Evolutionary conservation across 2,329 filamentous ascomycete species (phyloP).

Genomic region (Sporothrix inflata): DNA sequence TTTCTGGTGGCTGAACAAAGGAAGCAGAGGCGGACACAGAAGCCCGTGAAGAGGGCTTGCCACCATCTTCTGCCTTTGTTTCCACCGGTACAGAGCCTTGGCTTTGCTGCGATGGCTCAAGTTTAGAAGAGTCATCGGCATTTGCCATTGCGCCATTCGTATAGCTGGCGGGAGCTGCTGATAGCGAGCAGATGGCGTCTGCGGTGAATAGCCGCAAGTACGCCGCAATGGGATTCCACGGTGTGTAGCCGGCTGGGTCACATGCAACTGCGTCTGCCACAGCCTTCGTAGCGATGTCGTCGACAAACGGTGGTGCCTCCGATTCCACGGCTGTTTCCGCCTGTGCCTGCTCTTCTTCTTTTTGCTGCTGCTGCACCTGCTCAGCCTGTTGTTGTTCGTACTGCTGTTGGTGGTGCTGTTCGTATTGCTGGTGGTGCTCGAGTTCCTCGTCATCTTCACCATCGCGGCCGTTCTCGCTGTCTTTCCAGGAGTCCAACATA

Average conservation of each 20-base stretch:
- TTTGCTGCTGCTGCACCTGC: constrained; percentile 41
- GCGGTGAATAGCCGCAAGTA: constrained; percentile 19
- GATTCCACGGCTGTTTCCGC: constrained; percentile 17
- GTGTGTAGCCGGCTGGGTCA: constrained; percentile 13
- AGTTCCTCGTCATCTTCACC: constrained; percentile 59
- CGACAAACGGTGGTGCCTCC: background rate
- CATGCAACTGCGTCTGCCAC: background rate
- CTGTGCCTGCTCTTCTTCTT: constrained; percentile 37
- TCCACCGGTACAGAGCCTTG: background rate
- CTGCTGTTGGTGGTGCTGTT: constrained; percentile 40
- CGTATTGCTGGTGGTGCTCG: constrained; percentile 43
- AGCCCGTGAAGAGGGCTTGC: background rate
- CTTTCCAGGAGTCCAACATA: constrained; percentile 91
- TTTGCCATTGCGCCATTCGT: background rate
- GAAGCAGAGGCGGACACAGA: background rate
- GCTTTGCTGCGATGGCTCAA: background rate
- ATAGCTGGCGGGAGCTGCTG: background rate
- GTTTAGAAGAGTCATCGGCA: background rate
- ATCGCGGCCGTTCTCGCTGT: constrained; percentile 69
- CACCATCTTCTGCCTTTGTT: background rate
- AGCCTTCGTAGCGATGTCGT: constrained; percentile 6
- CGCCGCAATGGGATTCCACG: constrained; percentile 12
- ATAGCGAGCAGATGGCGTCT: background rate
- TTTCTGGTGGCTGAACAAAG: background rate
- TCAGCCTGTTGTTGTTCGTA: constrained; percentile 19